Base-by-base conservation (phyloP, 345 rosid species). In the Melastoma malabathricum region DNA sequence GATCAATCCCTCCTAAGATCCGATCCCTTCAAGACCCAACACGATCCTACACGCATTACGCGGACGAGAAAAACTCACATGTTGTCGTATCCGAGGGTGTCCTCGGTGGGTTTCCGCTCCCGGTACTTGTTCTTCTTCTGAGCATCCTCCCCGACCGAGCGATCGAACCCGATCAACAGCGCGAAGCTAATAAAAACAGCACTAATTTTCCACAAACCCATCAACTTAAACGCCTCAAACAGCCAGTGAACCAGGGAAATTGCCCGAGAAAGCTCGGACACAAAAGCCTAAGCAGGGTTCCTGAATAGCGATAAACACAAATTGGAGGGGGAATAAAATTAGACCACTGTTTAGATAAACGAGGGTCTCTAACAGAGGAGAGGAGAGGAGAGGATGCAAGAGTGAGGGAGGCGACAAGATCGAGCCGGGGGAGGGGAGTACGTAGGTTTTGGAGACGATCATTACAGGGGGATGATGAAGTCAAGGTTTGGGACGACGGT, bases 61-160 rank as follows among this genome's bases (percentile, higher is more conserved):
- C 22, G 3, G 18, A 51, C 17, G 15, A 39, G 43, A 53, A 15
- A 48, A 62, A 61, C 79, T 71, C 60, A 93, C 99, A 76, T 53
- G 50, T 88, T 74, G 15, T 94, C 86, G 68, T 73, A 83, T 45
- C 78, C 94, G 20, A 64, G 69, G 25, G 77, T 80, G 59, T 93
- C 99, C 52, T 88, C 97, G 16, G 75, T 79, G 57, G 99, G 89
- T 52, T 65, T 55, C 48, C 96, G 82, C 59, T 80, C 73, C 63
- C 92, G 88, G 68, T 88, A 88, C 64, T 83, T 93, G 63, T 73
- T 81, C 44, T 51, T 64, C 39, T 58, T 64, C 39, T 58, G 51
- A 9, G 82, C 55, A 8, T 66, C 84, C 25, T 80, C 75, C 6
- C 71, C 94, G 54, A 43, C 23, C 25, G 53, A 52, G 44, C n/a